A percentile compares a stretch with the other conserved stretches of the same genome.
Conservation (phyloP, 164 flowering plant genomes). For the Houttuynia cordata region DNA sequence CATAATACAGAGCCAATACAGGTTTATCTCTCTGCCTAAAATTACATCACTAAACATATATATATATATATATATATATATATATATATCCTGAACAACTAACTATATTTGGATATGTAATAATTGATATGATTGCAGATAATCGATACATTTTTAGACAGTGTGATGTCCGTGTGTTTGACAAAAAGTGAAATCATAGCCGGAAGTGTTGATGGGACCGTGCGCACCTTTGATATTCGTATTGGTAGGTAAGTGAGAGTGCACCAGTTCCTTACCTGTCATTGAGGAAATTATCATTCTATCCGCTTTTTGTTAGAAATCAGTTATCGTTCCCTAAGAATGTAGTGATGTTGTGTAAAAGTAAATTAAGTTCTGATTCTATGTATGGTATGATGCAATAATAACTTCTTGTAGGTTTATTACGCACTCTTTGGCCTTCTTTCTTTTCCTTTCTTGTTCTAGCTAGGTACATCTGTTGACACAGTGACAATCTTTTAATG, state of each 20-base stretch:
- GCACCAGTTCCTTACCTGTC: no score
- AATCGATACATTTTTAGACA: constrained; percentile 72
- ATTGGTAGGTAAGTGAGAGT: constrained; percentile 69
- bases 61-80: no score
- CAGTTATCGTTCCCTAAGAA: neutral
- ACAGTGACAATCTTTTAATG: no score
- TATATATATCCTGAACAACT: neutral
- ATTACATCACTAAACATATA: no score
- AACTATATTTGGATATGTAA: neutral
- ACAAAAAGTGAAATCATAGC: constrained; percentile 90
- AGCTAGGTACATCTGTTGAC: neutral
- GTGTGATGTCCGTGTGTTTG: constrained; percentile 83
- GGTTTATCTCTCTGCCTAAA: constrained; percentile 25
- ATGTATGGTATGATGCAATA: no score
- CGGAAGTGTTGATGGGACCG: constrained; percentile 97
- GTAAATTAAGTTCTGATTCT: neutral
- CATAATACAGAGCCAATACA: constrained; percentile 94
- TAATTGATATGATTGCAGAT: constrained; percentile 33
- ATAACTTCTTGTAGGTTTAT: neutral
- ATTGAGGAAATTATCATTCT: neutral
- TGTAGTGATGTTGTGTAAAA: neutral
- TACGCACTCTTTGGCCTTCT: neutral
- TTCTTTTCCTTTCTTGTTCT: no score
- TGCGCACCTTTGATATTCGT: constrained; percentile 89
- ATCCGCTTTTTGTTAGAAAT: neutral